Evolutionary conservation across 352 stramenopile species (phyloP), one percentile per base, ranked within the genome.

Genomic region (Globisporangium sylvaticum): DNA sequence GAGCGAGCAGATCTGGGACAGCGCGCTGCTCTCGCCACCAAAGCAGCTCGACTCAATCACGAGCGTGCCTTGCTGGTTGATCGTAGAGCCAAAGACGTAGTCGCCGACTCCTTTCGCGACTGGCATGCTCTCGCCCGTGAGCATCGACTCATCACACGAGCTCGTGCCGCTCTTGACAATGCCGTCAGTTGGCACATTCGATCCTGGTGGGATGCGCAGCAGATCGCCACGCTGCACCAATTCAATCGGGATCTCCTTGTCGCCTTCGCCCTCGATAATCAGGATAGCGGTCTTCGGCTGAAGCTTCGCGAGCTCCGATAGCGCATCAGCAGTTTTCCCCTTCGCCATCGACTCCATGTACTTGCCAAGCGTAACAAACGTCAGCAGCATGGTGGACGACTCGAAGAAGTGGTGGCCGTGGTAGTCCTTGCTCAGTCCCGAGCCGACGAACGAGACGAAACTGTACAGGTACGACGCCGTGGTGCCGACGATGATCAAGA

Each of bases 341-440:
- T 96, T 96, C 14, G 89, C 89, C 58, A 92, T 73, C 37, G 89
- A 91, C 68, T 96, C 89, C 79, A 96, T 88, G 76, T 93, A 95
- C 73, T 96, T 96, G 57, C 89, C 89, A 2, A 96, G 69, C 15
- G 84, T 92, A 56, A 96, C 83, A 58, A 96, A 96, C 63, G 88
- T 93, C 56, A 96, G 64, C 24, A 96, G 55, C 87, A 96, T 93
- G 24, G 88, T 80, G 1, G 86, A 94, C 12, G 87, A 94, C 67
- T 96, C 85, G 52, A 96, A 96, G 65, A 96, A 96, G 68, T 95
- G 82, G 71, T 94, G 88, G 15, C 84, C 85, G 20, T 88, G 67
- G 65, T 92, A 94, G 22, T 89, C 67, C 24, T 76, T 63, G 32
- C 83, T 78, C 44, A 94, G 27, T 0, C 72, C 76, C 32, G 82